phyloP scores from a whole-genome alignment of 176 grass and related monocot species.

The Aegilops tauschii region DNA sequence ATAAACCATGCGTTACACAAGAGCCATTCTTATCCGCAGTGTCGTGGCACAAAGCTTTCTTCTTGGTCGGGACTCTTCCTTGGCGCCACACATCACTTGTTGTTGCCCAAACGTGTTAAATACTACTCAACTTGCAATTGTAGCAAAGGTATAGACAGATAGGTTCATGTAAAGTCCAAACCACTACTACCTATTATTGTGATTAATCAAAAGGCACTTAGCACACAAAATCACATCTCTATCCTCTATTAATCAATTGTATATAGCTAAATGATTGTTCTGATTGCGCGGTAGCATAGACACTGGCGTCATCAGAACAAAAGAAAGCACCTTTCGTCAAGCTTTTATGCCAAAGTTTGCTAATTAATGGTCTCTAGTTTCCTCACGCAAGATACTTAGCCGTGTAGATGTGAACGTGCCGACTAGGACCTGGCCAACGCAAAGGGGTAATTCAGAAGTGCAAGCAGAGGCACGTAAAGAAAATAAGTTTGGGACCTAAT shows the following conservation, averaged over 20 bases:
- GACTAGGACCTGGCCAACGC: conserved; percentile 28
- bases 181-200: conserved; percentile 40
- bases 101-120: conserved; percentile 20
- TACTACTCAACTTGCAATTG: conserved; percentile 35
- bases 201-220: conserved; percentile 33
- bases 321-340: conserved; percentile 25
- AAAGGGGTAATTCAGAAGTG: neutral
- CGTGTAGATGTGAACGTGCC: conserved; percentile 38
- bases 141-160: conserved; percentile 30
- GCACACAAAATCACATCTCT: conserved; percentile 46
- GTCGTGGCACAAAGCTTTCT: neutral
- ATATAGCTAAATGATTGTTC: conserved; percentile 45
- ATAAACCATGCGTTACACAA: neutral
- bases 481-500: neutral
- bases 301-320: conserved; percentile 23
- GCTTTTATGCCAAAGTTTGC: conserved; percentile 11
- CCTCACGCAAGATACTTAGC: conserved; percentile 41
- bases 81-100: conserved; percentile 14
- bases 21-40: neutral
- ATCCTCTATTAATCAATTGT: conserved; percentile 44
- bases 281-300: conserved; percentile 27
- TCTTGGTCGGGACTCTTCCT: conserved; percentile 1
- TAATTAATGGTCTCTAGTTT: conserved; percentile 40
- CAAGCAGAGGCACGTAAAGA: neutral
- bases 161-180: conserved; percentile 35